Percentiles rank a stretch among this genome's conserved stretches.
These are phyloP conservation scores for Sclerotinia nivalis DNA, from an alignment of 2,329 filamentous ascomycete species.

Conservation along the genomic window DNA sequence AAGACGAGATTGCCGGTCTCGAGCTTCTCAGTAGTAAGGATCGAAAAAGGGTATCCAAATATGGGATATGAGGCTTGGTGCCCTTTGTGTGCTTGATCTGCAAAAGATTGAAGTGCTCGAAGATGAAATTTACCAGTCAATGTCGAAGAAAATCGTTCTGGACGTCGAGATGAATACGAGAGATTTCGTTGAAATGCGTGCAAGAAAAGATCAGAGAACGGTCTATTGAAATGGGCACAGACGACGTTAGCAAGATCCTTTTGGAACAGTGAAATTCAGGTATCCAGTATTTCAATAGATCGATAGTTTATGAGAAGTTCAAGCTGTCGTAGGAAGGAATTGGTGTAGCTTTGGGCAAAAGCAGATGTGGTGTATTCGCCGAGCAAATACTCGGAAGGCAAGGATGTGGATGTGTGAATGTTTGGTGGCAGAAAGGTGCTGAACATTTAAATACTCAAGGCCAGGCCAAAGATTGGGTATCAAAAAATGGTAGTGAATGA, in stretches of 20 bases:
- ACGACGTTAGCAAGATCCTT: constrained; percentile 34
- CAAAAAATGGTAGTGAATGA: constrained; percentile 11
- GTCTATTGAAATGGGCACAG: constrained; percentile 31
- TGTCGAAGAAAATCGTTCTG: constrained; percentile 5
- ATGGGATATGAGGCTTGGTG: constrained; percentile 8
- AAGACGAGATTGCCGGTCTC: constrained; percentile 23
- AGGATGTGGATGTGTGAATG: constrained; percentile 5
- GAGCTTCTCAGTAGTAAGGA: constrained; percentile 20
- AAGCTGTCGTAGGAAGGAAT: constrained; percentile 27
- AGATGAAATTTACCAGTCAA: neutral
- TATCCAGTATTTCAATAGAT: constrained; percentile 32
- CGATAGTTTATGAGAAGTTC: constrained; percentile 25
- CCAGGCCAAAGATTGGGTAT: neutral
- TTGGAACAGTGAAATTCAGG: constrained; percentile 30
- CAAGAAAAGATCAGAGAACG: constrained; percentile 33
- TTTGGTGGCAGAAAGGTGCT: constrained; percentile 12
- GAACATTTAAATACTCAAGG: neutral
- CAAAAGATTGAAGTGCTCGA: constrained; percentile 13
- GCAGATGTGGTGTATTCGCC: constrained; percentile 25
- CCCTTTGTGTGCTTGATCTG: constrained; percentile 5
- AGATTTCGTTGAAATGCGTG: constrained; percentile 12
- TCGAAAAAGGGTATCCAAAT: constrained; percentile 12
- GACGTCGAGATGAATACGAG: constrained; percentile 15
- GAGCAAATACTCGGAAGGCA: constrained; percentile 28
- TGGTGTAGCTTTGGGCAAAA: constrained; percentile 13